Base-by-base conservation (phyloP, 805 yeast genomes). In the Candida endomychidarum region DNA sequence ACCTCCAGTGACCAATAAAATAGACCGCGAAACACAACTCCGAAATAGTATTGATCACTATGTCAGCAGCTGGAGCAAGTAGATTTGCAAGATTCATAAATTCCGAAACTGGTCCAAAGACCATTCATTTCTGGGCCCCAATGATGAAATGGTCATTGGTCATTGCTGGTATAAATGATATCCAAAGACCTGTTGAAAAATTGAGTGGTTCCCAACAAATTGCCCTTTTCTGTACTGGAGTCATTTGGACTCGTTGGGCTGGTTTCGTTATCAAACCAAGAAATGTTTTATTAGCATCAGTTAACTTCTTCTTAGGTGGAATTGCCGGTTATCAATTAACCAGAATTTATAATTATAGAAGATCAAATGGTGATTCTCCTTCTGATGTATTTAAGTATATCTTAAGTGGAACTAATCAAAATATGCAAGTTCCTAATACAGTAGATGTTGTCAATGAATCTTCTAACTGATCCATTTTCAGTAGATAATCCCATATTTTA, bases 231-330 rank as follows among this genome's bases (percentile, higher is more conserved):
- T 89, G 90, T 34, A 91, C 99, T 1, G 99, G 97, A 40, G 79
- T 80, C 39, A 88, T 91, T 54, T 91, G 99, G 99, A 91, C 99
- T 24, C 80, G 99, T 63, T 91, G 98, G 98, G 89, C 96, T 11
- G 75, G 73, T 1, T 78, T 90, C 65, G 93, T 90, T 48, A 91
- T 91, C 58, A 80, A 71, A 49, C 99, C 99, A 29, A 83, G 84
- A 67, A 91, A 91, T 66, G 74, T 75, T 52, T 69, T 93, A 46
- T 74, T 93, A 50, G 99, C 98, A 3, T 80, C 91, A 20, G 99
- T 91, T 41, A 91, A 91, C 67, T 88, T 89, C 73, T 91, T 93
- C 75, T 70, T 91, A 40, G 96, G 95, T 18, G 69, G 82, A 22
- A 96, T 95, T 34, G 96, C 98, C 2, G 86, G 91, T 21, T 79